Evolutionary conservation across 306 rosid species (phyloP).

Genomic region (Acmispon strigosus): DNA sequence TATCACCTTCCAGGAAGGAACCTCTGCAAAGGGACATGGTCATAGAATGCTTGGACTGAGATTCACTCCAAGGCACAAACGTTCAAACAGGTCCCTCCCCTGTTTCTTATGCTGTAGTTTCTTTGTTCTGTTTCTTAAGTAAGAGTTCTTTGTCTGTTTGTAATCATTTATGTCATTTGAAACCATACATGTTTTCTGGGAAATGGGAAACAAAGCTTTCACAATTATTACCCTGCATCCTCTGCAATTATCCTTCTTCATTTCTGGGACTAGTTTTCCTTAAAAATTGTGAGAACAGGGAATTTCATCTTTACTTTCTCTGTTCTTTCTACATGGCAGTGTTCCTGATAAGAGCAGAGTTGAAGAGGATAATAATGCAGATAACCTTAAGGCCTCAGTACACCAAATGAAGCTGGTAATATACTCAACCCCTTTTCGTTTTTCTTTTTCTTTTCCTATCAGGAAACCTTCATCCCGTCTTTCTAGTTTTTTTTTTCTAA

Average conservation of each 20-base stretch:
- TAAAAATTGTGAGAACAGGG: not conserved
- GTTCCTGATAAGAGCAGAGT: conserved; percentile 60
- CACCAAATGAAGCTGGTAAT: conserved; percentile 66
- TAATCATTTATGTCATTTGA: conserved; percentile 8
- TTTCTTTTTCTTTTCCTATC: no score
- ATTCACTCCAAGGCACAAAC: conserved; percentile 57
- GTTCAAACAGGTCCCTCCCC: conserved; percentile 77
- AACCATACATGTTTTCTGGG: no score
- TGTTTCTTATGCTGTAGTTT: not conserved
- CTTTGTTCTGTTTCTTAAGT: conserved; percentile 12
- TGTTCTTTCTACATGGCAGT: conserved; percentile 41
- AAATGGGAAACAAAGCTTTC: no score
- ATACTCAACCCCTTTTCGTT: conserved; percentile 7
- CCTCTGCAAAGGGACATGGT: conserved; percentile 23
- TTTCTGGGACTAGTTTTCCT: conserved; percentile 14
- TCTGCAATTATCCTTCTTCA: conserved; percentile 1
- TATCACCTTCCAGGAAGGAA: conserved; percentile 38
- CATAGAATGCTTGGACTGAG: conserved; percentile 47
- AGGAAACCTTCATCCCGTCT: no score
- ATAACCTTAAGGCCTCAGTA: conserved; percentile 33
- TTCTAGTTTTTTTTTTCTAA: not conserved
- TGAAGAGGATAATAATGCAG: conserved; percentile 37
- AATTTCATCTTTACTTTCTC: not conserved
- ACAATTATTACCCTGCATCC: not conserved
- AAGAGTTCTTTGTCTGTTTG: conserved; percentile 22